Base-by-base conservation (phyloP, 257 asterid genomes). In the Pogostemon cablin region DNA sequence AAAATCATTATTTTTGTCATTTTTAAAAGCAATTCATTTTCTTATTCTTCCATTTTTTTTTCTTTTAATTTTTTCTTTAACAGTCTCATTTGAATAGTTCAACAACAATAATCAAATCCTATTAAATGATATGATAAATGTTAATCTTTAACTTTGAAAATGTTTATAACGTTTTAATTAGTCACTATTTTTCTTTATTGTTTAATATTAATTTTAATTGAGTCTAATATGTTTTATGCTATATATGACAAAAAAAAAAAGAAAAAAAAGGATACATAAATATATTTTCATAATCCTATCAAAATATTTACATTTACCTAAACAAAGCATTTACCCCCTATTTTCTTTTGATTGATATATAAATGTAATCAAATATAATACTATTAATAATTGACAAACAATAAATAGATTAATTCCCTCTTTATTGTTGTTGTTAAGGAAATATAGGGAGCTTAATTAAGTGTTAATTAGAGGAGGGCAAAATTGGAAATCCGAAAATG, bases 401-500 rank as follows among this genome's bases (percentile, higher is more conserved):
- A 25, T 25, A 25, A 25, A 25, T 25, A 25, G 1, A 25, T 25
- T 1, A 25, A 20, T 54, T 8, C 65, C 6, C 46, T 53, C 58
- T 69, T 49, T 7, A 66, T 55, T 75, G 59, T 71, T 56, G 3
- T 72, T 38, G 71, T 76, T 69, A 43, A 64, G 81, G 72, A 52
- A 73, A 63, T 74, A 48, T 57, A 62, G 75, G 75, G 69, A 54
- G 47, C 17, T 7, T 20, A 57, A 12, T 17, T 10, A 47, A 61
- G 62, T 34, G 53, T 10, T 32, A 3, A 9, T 15, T n/a, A 60
- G 32, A 25, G 32, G 32, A 25, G 56, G 61, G 2, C 11, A 6
- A 20, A 62, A 3, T 20, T 79, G 84, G 78, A 50, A 65, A 55
- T 73, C 71, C 80, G 4, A 68, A 75, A 75, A 68, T 41, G 83